Conservation (phyloP, 2,329 filamentous ascomycete genomes). For the Helotiales sp. region DNA sequence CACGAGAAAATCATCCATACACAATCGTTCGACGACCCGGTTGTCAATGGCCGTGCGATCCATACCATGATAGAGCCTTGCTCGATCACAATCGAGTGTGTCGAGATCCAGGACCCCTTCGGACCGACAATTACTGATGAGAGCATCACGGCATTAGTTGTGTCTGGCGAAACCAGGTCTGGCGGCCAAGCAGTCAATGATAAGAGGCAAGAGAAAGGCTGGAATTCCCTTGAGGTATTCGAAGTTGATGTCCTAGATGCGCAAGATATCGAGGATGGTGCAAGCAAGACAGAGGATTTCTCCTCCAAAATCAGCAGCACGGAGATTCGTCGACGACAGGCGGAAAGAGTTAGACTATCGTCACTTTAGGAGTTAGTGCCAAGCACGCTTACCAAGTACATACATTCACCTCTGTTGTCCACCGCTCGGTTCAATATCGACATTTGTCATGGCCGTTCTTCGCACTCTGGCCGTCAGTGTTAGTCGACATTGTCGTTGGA, state of each 20-base stretch:
- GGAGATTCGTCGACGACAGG: slow-evolving; percentile 63
- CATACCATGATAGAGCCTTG: slow-evolving; percentile 59
- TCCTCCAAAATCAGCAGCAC: slow-evolving; percentile 89
- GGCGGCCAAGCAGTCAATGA: slow-evolving; percentile 86
- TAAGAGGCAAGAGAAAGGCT: slow-evolving; percentile 74
- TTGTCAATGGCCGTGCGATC: slow-evolving; percentile 50
- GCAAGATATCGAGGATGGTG: slow-evolving; percentile 49
- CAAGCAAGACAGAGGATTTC: slow-evolving; percentile 59
- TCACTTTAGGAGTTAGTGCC: slow-evolving; percentile 16
- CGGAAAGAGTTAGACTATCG: slow-evolving; percentile 25
- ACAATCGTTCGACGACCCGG: slow-evolving; percentile 20
- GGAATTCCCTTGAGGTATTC: slow-evolving; percentile 74
- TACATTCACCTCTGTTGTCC: not conserved
- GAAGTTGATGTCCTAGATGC: slow-evolving; percentile 87
- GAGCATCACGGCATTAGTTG: slow-evolving; percentile 75
- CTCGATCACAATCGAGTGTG: slow-evolving; percentile 69
- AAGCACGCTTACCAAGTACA: not conserved
- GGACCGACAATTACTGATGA: slow-evolving; percentile 87
- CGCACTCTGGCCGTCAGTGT: not conserved
- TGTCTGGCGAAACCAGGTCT: slow-evolving; percentile 83
- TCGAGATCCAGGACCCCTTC: slow-evolving; percentile 83
- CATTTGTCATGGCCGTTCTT: not conserved
- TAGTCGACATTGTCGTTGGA: not conserved
- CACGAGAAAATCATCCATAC: slow-evolving; percentile 38
- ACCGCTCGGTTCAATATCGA: not conserved